These are phyloP conservation scores for Silene conica DNA, from an alignment of 148 eudicot species.

Conservation along the genomic window DNA sequence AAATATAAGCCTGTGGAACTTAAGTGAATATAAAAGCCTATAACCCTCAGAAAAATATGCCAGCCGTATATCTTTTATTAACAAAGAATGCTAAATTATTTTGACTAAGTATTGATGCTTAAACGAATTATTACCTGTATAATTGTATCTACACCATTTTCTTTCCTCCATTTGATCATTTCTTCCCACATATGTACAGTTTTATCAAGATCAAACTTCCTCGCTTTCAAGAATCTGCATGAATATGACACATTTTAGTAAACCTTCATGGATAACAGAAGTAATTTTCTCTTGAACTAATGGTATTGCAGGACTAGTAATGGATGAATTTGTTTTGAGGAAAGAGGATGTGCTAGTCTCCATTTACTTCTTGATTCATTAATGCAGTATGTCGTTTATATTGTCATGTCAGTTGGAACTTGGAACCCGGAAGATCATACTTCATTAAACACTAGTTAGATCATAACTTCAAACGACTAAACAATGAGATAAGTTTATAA, in stretches of 20 bases:
- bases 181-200: constrained; percentile 93
- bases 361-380: neutral
- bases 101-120: neutral
- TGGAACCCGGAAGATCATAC: neutral
- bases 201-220: constrained; percentile 86
- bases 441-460: neutral
- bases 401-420: neutral
- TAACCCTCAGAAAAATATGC: neutral
- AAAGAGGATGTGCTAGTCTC: neutral
- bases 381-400: neutral
- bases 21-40: neutral
- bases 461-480: neutral
- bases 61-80: neutral
- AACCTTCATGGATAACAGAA: neutral
- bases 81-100: neutral
- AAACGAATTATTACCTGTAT: constrained; percentile 50
- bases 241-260: constrained; percentile 13
- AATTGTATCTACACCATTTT: constrained; percentile 71
- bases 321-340: neutral
- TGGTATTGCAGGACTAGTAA: neutral
- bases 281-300: constrained; percentile 7
- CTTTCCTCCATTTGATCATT: constrained; percentile 97
- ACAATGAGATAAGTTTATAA: neutral
- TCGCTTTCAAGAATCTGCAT: constrained; percentile 94
- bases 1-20: neutral